Evolutionary conservation across 441 rosid genomes (phyloP), one percentile per base, ranked within the genome.

Genomic region (Populus tomentosa): DNA sequence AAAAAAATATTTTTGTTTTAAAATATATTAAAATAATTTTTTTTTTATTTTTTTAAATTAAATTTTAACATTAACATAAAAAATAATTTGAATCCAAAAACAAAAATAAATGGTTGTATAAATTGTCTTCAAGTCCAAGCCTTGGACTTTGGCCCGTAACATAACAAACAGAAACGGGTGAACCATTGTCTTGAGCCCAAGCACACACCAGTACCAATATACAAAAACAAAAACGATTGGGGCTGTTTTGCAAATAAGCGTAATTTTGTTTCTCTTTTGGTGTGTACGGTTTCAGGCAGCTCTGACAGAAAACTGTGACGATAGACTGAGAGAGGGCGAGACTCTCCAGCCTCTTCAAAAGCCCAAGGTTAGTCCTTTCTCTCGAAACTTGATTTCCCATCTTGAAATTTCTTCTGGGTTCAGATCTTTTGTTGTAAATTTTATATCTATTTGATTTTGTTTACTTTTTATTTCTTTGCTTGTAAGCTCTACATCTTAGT

Each of bases 281-380:
- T 30, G 13, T 30, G 13, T 56, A 53, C 74, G 13, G 72, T 77
- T 50, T 70, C 70, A 30, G 71, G 78, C 62, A 77, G 38, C 38
- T 35, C 38, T 35, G 69, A 4, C 33, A 18, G 72, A 70, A 16
- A 20, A 63, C 67, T 30, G 65, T 62, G 64, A 79, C 80, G 38
- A 35, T 35, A 35, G 38, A 6, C 81, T 53, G 76, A 66, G 65
- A 35, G 61, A 63, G 61, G 59, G 38, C 1, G 38, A 30, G 32
- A 30, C 32, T 69, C 67, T 68, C 11, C 62, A 53, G 75, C 50
- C 84, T 69, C 78, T 40, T 56, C 75, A 24, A 38, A 64, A 35
- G 8, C 84, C 81, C 79, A 82, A 81, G 88, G 86, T 82, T 40
- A 81, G 87, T 81, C 81, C 74, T 35, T 35, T 35, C 7, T 77